phyloP scores from a whole-genome alignment of 208 protist species.

The Leishmania martiniquensis region DNA sequence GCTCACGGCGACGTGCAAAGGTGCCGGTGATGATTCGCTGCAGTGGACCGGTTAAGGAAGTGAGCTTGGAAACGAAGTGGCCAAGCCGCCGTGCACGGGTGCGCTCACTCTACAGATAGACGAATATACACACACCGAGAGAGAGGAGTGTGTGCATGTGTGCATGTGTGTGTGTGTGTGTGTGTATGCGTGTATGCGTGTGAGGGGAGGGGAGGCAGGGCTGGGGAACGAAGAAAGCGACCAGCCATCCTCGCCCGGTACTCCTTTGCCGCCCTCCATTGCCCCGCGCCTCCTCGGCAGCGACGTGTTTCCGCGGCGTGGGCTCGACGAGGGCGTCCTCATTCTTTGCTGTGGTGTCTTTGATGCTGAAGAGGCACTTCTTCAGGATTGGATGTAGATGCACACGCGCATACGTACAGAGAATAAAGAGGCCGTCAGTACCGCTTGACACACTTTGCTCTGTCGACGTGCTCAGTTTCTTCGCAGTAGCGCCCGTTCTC shows the following conservation, averaged over 20 bases:
- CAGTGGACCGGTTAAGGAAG: not conserved
- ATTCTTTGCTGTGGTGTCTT: not conserved
- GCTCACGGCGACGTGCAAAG: slow-evolving; percentile 6
- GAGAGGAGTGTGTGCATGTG: not conserved
- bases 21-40: not conserved
- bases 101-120: not conserved
- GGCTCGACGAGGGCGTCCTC: not conserved
- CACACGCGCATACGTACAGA: not conserved
- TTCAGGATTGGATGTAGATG: not conserved
- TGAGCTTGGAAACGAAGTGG: not conserved
- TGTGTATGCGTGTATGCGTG: not conserved
- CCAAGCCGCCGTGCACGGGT: not conserved
- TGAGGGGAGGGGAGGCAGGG: not conserved
- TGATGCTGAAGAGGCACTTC: not conserved
- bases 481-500: not conserved
- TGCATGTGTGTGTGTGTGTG: not conserved
- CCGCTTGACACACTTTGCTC: not conserved
- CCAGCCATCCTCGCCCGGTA: not conserved
- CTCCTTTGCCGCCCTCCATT: not conserved
- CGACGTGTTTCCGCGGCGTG: not conserved
- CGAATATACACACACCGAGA: not conserved
- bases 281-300: not conserved
- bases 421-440: not conserved
- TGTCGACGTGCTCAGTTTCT: not conserved
- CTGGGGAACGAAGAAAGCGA: not conserved